Evolutionary conservation across 2,329 filamentous ascomycete genomes (phyloP).

Genomic region (Nemania serpens): DNA sequence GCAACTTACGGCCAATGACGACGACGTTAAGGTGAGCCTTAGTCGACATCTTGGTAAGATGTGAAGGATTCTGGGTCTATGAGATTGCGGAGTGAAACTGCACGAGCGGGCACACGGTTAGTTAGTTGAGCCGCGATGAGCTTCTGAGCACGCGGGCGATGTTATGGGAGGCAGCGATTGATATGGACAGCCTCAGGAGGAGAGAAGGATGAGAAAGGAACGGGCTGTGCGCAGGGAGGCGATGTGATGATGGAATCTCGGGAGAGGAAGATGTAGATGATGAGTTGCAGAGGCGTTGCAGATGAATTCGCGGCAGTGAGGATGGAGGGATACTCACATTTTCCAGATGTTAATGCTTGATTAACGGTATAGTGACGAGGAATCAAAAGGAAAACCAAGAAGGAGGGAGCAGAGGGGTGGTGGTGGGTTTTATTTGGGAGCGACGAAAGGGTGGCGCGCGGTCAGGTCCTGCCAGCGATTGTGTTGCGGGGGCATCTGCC

Average conservation of each 20-base stretch:
- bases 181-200: no score
- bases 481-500: conserved; percentile 29
- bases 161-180: neutral
- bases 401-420: conserved; percentile 30
- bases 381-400: conserved; percentile 40
- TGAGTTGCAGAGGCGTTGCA: conserved; percentile 4
- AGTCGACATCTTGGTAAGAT: conserved; percentile 42
- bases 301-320: conserved; percentile 10
- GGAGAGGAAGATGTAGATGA: neutral
- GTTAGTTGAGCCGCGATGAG: neutral
- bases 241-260: neutral
- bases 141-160: neutral
- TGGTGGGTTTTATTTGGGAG: conserved; percentile 32
- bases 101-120: conserved; percentile 12
- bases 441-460: conserved; percentile 18
- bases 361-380: conserved; percentile 48
- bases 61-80: conserved; percentile 43
- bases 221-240: neutral
- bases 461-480: conserved; percentile 22
- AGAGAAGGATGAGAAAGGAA: no score
- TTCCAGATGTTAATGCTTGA: conserved; percentile 47
- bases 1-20: conserved; percentile 71
- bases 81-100: conserved; percentile 23
- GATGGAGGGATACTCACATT: conserved; percentile 34
- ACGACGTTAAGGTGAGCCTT: conserved; percentile 98